phyloP scores from a whole-genome alignment of 2,329 filamentous ascomycete species.

The Nemania diffusa region DNA sequence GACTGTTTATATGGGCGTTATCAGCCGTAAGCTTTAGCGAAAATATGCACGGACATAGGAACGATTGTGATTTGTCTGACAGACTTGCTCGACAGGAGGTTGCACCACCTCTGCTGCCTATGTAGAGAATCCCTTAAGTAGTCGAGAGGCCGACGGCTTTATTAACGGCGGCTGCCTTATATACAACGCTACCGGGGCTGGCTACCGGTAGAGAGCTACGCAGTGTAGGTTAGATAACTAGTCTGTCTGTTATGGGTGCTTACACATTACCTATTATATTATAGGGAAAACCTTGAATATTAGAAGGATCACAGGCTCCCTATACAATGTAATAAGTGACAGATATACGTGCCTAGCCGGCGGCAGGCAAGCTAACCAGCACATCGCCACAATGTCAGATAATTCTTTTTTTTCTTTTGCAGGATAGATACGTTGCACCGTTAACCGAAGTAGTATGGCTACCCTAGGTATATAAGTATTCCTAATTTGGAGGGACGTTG shows the following conservation, averaged over 20 bases:
- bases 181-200: background rate
- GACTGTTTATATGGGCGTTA: constrained; percentile 9
- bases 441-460: background rate
- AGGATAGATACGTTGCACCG: background rate
- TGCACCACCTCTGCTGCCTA: background rate
- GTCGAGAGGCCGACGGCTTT: background rate
- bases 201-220: background rate
- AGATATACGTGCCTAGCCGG: background rate
- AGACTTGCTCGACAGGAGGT: background rate
- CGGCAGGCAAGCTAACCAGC: background rate
- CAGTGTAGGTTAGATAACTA: background rate
- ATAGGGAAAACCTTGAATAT: constrained; percentile 2
- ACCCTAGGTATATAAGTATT: background rate
- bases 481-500: background rate
- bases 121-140: background rate
- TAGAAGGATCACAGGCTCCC: background rate
- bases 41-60: constrained; percentile 1
- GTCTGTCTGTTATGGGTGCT: background rate
- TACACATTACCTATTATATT: background rate
- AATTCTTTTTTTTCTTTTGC: background rate
- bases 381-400: background rate
- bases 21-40: constrained; percentile 13
- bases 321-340: background rate
- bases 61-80: background rate
- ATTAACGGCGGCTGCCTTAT: background rate